Percentiles rank a stretch among this genome's conserved stretches.
Evolutionary conservation across 371 early-diverging fungal genomes (phyloP).

Genomic region (Zopfochytrium polystomum): DNA sequence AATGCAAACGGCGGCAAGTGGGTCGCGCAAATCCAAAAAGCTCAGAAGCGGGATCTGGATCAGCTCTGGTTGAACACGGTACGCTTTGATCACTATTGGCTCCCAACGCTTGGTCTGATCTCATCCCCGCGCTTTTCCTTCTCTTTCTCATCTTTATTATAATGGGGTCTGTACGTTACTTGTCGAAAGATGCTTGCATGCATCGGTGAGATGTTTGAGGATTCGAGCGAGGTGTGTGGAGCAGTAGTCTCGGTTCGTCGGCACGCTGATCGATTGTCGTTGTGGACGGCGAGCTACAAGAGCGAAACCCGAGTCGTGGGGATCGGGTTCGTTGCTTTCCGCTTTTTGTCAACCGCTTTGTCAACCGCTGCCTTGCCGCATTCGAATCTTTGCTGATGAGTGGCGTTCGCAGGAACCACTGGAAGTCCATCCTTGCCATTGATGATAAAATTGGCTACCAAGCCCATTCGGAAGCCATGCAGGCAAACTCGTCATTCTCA

Average conservation of each 20-base stretch:
- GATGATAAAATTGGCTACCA: slow-evolving; percentile 38
- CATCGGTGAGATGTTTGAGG: slow-evolving; percentile 87
- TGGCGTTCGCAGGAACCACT: slow-evolving; percentile 58
- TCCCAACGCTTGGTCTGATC: background rate
- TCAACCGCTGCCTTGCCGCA: no score
- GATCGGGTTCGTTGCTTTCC: slow-evolving; percentile 76
- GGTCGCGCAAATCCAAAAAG: slow-evolving; percentile 76
- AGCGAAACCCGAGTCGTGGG: slow-evolving; percentile 59
- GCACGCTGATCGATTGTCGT: slow-evolving; percentile 73
- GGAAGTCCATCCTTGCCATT: slow-evolving; percentile 54
- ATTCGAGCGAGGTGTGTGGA: slow-evolving; percentile 84
- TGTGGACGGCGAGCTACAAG: slow-evolving; percentile 84
- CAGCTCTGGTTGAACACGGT: slow-evolving; percentile 83
- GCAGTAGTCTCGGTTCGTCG: slow-evolving; percentile 84
- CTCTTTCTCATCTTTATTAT: background rate
- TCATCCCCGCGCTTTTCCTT: background rate
- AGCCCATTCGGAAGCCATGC: slow-evolving; percentile 39
- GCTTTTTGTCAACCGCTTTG: no score
- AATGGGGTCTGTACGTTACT: background rate
- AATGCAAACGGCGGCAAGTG: slow-evolving; percentile 97
- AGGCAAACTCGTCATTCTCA: slow-evolving; percentile 37
- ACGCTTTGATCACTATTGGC: slow-evolving; percentile 18
- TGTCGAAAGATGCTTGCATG: slow-evolving; percentile 71
- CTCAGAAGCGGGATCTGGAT: slow-evolving; percentile 71
- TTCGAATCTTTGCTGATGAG: no score